These are phyloP conservation scores for Panicum hallii DNA, from an alignment of 202 grass and related monocot species.

Conservation along the genomic window DNA sequence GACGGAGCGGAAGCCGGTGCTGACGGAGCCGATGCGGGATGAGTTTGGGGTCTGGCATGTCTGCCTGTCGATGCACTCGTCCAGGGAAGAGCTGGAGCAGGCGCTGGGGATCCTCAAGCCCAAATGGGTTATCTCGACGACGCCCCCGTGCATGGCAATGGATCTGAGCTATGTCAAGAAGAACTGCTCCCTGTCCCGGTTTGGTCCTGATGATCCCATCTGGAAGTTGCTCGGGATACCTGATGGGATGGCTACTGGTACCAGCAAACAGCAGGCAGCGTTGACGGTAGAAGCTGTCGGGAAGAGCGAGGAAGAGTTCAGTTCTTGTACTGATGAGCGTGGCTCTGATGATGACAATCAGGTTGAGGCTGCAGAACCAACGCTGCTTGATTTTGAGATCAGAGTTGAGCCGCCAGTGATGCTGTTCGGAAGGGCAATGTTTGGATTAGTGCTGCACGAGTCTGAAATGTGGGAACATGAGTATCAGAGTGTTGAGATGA, in stretches of 20 bases:
- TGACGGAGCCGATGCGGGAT: constrained; percentile 55
- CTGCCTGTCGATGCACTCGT: constrained; percentile 76
- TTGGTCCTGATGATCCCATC: constrained; percentile 57
- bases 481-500: constrained; percentile 17
- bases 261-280: neutral
- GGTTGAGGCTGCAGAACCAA: constrained; percentile 1
- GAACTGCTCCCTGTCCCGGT: constrained; percentile 61
- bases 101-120: constrained; percentile 58
- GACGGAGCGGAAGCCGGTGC: constrained; percentile 5
- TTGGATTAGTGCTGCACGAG: constrained; percentile 47
- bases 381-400: constrained; percentile 37
- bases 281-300: neutral
- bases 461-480: constrained; percentile 39
- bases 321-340: neutral
- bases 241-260: neutral
- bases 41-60: constrained; percentile 70
- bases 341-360: constrained; percentile 22
- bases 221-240: constrained; percentile 68
- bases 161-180: too few species aligned
- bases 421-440: constrained; percentile 69
- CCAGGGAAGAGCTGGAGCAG: constrained; percentile 63
- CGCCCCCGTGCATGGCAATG: constrained; percentile 66
- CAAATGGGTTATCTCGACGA: constrained; percentile 79
- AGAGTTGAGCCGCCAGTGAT: constrained; percentile 40
- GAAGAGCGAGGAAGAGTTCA: neutral